phyloP scores from a whole-genome alignment of 305 asterid genomes.

The Fraxinus sp. region DNA sequence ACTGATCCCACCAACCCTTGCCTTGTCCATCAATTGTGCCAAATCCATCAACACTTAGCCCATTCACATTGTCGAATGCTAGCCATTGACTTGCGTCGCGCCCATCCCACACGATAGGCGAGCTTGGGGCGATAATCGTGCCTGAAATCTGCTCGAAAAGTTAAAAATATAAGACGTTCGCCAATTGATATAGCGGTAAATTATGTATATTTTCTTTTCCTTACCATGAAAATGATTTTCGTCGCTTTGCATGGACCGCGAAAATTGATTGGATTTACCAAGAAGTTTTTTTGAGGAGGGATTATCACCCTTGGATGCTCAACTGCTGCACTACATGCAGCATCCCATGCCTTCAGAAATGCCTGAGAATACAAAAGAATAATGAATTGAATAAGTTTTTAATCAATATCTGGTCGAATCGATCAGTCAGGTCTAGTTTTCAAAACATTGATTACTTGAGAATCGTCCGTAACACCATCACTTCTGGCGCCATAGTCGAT shows the following conservation, averaged over 20 bases:
- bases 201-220: neutral
- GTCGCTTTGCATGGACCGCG: slow-evolving; percentile 60
- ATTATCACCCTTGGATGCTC: slow-evolving; percentile 36
- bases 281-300: slow-evolving; percentile 42
- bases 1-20: slow-evolving; percentile 75
- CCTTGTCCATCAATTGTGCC: slow-evolving; percentile 65
- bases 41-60: slow-evolving; percentile 49
- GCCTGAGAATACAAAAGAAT: slow-evolving; percentile 37
- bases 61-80: slow-evolving; percentile 37
- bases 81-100: slow-evolving; percentile 58
- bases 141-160: slow-evolving; percentile 47
- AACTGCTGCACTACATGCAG: slow-evolving; percentile 42
- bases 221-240: slow-evolving; percentile 47
- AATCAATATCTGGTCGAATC: neutral
- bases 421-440: neutral
- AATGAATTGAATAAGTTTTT: neutral
- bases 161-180: neutral
- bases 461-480: slow-evolving; percentile 43
- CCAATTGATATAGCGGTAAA: neutral
- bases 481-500: slow-evolving; percentile 54
- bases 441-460: slow-evolving; percentile 37
- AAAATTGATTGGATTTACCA: slow-evolving; percentile 48
- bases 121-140: slow-evolving; percentile 55
- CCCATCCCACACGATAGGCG: slow-evolving; percentile 47
- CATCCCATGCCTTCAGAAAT: slow-evolving; percentile 61